These are phyloP conservation scores for Poa pratensis DNA, from an alignment of 176 grass and related monocot species.

Conservation along the genomic window DNA sequence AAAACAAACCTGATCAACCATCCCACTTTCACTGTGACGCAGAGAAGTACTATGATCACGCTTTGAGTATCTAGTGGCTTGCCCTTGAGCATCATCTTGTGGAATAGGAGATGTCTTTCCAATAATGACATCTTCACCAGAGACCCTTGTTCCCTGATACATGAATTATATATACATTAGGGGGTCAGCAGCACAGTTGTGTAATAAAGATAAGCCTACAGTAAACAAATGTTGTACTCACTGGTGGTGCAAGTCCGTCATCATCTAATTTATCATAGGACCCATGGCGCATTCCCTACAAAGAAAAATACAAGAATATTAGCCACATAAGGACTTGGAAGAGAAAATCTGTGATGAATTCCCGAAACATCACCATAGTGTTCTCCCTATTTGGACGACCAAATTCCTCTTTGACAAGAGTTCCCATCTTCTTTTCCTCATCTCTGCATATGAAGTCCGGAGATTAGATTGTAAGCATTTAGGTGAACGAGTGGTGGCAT, in stretches of 20 bases:
- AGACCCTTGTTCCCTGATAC: slow-evolving; percentile 92
- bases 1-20: slow-evolving; percentile 90
- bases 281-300: slow-evolving; percentile 96
- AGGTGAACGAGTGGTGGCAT: slow-evolving; percentile 15
- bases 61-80: slow-evolving; percentile 79
- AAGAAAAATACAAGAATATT: slow-evolving; percentile 33
- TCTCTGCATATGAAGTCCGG: slow-evolving; percentile 56
- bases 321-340: slow-evolving; percentile 3
- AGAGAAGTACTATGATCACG: slow-evolving; percentile 96
- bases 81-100: slow-evolving; percentile 96
- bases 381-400: slow-evolving; percentile 95
- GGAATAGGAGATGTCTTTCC: slow-evolving; percentile 96
- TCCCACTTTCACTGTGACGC: slow-evolving; percentile 95
- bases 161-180: slow-evolving; percentile 43
- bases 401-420: slow-evolving; percentile 96
- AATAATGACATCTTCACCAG: slow-evolving; percentile 98
- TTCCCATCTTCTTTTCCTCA: slow-evolving; percentile 99
- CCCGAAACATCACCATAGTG: slow-evolving; percentile 69
- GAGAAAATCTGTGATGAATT: slow-evolving; percentile 22
- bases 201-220: slow-evolving; percentile 25
- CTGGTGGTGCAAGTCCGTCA: slow-evolving; percentile 97
- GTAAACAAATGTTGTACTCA: slow-evolving; percentile 47
- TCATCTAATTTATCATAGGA: slow-evolving; percentile 99
- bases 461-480: slow-evolving; percentile 22
- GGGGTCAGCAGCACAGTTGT: neutral